phyloP scores from a whole-genome alignment of 179 eudicot genomes.

The Beta lomatogona region DNA sequence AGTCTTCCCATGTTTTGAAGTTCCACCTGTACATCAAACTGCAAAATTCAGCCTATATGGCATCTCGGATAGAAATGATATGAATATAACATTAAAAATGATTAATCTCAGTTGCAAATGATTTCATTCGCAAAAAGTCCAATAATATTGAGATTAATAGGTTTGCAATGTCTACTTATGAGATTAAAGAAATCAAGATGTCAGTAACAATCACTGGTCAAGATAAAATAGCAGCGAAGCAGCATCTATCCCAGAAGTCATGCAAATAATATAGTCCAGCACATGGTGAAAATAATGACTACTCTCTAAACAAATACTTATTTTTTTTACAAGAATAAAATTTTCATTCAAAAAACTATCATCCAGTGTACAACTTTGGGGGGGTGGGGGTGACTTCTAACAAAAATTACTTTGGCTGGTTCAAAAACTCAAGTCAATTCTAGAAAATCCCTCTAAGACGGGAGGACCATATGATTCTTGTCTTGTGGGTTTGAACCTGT shows the following conservation, averaged over 20 bases:
- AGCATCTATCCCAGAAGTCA: background rate
- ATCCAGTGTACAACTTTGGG: background rate
- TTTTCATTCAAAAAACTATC: background rate
- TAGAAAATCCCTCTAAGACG: too few species aligned
- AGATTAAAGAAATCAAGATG: background rate
- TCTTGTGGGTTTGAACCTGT: background rate
- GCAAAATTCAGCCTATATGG: constrained; percentile 4
- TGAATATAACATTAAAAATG: background rate
- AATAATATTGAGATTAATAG: background rate
- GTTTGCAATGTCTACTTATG: background rate
- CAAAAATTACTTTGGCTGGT: too few species aligned
- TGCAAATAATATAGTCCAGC: background rate
- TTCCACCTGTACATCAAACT: constrained; percentile 23
- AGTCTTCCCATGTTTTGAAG: constrained; percentile 23
- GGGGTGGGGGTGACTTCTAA: background rate
- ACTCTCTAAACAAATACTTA: background rate
- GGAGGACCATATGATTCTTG: background rate
- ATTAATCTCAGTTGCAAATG: background rate
- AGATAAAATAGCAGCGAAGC: background rate
- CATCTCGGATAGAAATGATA: background rate
- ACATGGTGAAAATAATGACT: background rate
- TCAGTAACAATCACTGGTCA: background rate
- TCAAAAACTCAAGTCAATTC: too few species aligned
- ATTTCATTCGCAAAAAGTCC: background rate
- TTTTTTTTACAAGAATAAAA: background rate